Base-by-base conservation (phyloP, 208 protist genomes). In the Wallacemonas rigidus region DNA sequence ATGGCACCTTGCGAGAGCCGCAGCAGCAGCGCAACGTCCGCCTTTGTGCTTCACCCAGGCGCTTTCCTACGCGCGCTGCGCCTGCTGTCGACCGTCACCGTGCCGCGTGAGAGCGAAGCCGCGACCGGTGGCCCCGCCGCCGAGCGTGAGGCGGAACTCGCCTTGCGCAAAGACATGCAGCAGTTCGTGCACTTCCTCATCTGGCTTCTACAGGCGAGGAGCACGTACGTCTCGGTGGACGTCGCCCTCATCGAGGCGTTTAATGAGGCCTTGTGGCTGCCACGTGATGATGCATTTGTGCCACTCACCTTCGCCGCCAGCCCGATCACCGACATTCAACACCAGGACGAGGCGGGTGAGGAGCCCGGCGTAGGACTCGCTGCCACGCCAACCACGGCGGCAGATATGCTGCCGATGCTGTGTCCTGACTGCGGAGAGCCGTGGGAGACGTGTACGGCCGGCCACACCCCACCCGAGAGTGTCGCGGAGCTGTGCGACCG, bases 351-450 rank as follows among this genome's bases (percentile, higher is more conserved):
- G 54, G 73, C 72, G 53, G 67, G 55, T 6, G 72, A 58, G 35
- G 48, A 67, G 60, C 39, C 60, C 39, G 63, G 67, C 51, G 40
- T 67, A 12, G 71, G 77, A 57, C 47, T 55, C 3, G 75, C 55
- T 5, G 75, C 43, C 36, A 45, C 67, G 51, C 70, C 55, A 15
- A 17, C 63, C 57, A 72, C 38, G 9, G 6, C 26, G 56, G 9
- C 8, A 36, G 47, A 26, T 58, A 58, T 4, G 45, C 53, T 55
- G 44, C 54, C 70, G 41, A 71, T 89, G 3, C 63, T 80, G 53
- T 95, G 91, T 75, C 91, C 91, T 2, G 79, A 77, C 15, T 95
- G 91, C 69, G 83, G 83, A 5, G 36, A 78, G 69, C 68, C 74
- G 48, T 95, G 91, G 91, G 71, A 75, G 3, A 67, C 51, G 47